These are phyloP conservation scores for Leccinum disarticulatum DNA, from an alignment of 768 basidiomycete species.

Conservation along the genomic window DNA sequence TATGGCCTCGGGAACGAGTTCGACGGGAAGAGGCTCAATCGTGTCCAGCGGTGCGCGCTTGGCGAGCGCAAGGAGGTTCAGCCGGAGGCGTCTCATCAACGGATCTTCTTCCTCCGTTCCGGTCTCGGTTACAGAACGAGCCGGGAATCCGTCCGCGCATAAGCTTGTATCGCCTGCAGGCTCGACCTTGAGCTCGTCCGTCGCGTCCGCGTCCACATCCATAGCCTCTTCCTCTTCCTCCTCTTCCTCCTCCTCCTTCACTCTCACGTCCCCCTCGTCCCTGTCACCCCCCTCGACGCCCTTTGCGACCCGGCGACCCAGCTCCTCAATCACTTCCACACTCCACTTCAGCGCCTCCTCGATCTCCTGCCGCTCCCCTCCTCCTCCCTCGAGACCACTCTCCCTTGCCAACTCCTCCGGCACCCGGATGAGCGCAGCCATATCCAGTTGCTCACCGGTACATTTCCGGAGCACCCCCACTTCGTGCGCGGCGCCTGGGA, in stretches of 20 bases:
- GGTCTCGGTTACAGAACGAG: not conserved
- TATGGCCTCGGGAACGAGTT: slow-evolving; percentile 66
- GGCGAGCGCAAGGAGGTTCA: slow-evolving; percentile 75
- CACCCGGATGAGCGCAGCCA: slow-evolving; percentile 40
- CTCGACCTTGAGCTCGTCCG: slow-evolving; percentile 16
- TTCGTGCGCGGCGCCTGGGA: slow-evolving; percentile 13
- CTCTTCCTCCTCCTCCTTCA: slow-evolving; percentile 10
- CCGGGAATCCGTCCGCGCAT: not conserved
- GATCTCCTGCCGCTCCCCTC: slow-evolving; percentile 32
- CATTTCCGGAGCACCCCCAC: slow-evolving; percentile 6
- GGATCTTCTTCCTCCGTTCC: slow-evolving; percentile 50
- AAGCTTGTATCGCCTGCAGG: not conserved
- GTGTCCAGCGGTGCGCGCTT: slow-evolving; percentile 76
- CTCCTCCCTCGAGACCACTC: slow-evolving; percentile 32
- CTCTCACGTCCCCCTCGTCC: not conserved
- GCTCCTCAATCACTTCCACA: slow-evolving; percentile 48
- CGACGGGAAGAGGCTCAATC: slow-evolving; percentile 61
- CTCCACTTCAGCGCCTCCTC: slow-evolving; percentile 53
- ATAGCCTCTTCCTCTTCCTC: slow-evolving; percentile 17
- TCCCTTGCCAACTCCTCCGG: slow-evolving; percentile 41
- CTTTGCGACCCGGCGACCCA: slow-evolving; percentile 20
- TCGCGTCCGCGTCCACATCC: slow-evolving; percentile 9
- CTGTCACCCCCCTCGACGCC: not conserved
- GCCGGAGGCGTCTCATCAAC: slow-evolving; percentile 53
- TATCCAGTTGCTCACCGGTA: slow-evolving; percentile 35